Evolutionary conservation across 2,329 filamentous ascomycete genomes (phyloP), one percentile per base, ranked within the genome.

Genomic region (Camillea tinctor): DNA sequence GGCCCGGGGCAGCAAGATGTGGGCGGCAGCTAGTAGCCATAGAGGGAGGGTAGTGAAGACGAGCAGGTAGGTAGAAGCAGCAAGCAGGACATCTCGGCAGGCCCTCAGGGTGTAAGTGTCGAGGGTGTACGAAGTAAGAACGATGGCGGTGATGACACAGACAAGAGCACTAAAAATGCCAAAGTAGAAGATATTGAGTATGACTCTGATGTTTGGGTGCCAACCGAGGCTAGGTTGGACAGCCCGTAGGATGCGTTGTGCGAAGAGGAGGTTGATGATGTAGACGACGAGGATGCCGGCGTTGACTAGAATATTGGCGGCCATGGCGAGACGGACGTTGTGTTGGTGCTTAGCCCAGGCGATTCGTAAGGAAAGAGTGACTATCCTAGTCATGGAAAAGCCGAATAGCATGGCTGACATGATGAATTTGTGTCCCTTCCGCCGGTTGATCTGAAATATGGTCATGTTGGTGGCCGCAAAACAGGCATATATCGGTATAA

Each of bases 401-500:
- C 74, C 74, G 57, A 77, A 76, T 19, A 77, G 60, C 9, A 73
- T 63, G 50, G 66, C 69, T 2, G 75, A 77, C 1, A 77, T 64
- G 24, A 76, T 54, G 56, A 78, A 78, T 61, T 77, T 78, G 66
- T 77, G 76, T 1, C 70, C 68, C 1, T 72, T 65, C 52, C 71
- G 72, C 1, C 62, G 56, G 60, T 78, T 78, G 20, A 64, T 22
- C 55, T 70, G 69, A 58, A 87, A 79, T 53, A 89, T 81, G 53
- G 77, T 78, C 80, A 88, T 84, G 78, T 90, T 84, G 59, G 77
- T 65, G 17, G 73, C 76, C 7, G 84, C 87, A n/a, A 77, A 80
- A 52, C 69, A 44, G 36, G 84, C 60, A 73, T 88, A 90, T 58
- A 89, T 71, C 49, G 75, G 71, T 15, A 92, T 72, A 63, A 93